Evolutionary conservation across 2,329 filamentous ascomycete genomes (phyloP).

Genomic region (Sporothrix sp.): DNA sequence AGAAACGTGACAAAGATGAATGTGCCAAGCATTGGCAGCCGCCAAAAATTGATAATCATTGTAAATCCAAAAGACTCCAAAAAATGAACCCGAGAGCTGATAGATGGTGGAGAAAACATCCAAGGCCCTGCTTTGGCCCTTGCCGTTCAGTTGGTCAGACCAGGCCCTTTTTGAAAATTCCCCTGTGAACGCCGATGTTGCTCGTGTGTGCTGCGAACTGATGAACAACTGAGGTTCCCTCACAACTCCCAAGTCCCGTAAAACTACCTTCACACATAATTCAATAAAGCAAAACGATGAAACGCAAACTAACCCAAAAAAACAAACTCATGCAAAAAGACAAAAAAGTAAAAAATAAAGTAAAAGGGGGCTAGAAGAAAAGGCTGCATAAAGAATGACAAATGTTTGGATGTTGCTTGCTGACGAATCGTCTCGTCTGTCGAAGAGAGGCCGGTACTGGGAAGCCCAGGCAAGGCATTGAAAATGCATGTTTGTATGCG

Average conservation of each 20-base stretch:
- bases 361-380: not conserved
- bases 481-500: no score
- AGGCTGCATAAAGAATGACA: not conserved
- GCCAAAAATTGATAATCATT: constrained; percentile 6
- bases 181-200: not conserved
- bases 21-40: not conserved
- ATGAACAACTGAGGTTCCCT: no score
- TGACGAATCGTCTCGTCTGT: not conserved
- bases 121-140: not conserved
- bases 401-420: not conserved
- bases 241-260: not conserved
- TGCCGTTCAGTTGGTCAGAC: no score
- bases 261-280: not conserved
- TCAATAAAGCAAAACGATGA: no score
- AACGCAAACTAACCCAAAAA: no score
- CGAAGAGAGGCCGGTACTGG: no score
- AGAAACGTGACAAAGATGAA: not conserved
- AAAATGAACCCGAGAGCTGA: no score
- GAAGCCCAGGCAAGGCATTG: no score
- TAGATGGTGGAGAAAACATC: not conserved
- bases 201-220: not conserved
- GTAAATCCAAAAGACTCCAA: not conserved
- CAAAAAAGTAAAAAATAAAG: not conserved
- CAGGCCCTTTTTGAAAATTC: no score
- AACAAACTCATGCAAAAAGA: not conserved